Evolutionary conservation across 2,329 filamentous ascomycete species (phyloP).

Genomic region (Fusarium irregulare): DNA sequence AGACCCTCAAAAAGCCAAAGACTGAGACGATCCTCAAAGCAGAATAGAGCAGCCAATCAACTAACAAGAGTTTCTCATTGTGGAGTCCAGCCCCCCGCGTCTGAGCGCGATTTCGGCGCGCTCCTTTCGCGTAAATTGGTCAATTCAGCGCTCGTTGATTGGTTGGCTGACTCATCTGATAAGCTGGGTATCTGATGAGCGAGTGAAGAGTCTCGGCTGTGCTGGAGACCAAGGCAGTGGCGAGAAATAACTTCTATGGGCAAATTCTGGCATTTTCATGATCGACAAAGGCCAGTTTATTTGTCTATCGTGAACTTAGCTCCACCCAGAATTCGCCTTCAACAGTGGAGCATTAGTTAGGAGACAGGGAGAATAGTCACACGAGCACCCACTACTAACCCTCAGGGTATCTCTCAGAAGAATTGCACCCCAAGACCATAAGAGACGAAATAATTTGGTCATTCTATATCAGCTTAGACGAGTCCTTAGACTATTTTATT

Average conservation of each 20-base stretch:
- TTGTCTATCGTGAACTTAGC: background rate
- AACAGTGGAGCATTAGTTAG: background rate
- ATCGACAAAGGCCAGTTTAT: constrained; percentile 2
- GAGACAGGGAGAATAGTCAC: constrained; percentile 11
- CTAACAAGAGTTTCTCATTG: constrained; percentile 20
- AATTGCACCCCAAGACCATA: no score
- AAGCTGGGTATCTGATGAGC: constrained; percentile 18
- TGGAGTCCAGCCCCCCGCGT: constrained; percentile 14
- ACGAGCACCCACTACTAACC: background rate
- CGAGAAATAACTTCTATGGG: background rate
- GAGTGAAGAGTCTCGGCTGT: background rate
- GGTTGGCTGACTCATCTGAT: constrained; percentile 35
- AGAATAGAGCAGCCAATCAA: constrained; percentile 11
- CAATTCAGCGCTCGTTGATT: constrained; percentile 12
- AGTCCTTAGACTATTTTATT: no score
- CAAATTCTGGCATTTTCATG: constrained; percentile 12
- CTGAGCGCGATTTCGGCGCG: constrained; percentile 42
- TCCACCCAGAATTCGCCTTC: constrained; percentile 17
- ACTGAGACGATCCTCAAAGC: constrained; percentile 14
- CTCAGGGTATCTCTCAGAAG: no score
- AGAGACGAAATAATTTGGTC: no score
- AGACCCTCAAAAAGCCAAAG: constrained; percentile 12
- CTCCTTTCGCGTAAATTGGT: constrained; percentile 49
- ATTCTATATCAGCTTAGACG: no score
- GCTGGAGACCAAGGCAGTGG: constrained; percentile 27